Conservation (phyloP, 2,329 filamentous ascomycete genomes). For the Aspergillus pseudonomiae region DNA sequence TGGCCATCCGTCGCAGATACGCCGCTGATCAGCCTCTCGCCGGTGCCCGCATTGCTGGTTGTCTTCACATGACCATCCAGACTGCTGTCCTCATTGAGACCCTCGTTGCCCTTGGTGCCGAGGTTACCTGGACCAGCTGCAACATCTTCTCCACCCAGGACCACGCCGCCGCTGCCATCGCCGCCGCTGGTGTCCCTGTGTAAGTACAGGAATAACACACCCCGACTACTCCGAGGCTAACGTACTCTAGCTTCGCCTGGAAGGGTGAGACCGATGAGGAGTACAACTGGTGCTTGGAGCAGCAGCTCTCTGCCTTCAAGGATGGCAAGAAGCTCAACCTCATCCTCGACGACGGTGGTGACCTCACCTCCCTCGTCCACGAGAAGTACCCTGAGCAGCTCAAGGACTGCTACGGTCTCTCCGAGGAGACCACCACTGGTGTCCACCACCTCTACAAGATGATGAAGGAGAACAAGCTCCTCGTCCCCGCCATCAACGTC, state of each 20-base stretch:
- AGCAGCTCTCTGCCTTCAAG: conserved; percentile 97
- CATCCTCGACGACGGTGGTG: conserved; percentile 98
- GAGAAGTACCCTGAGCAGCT: conserved; percentile 98
- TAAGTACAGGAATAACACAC: conserved; percentile 35
- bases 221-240: conserved; percentile 2
- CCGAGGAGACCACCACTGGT: conserved; percentile 99
- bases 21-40: conserved; percentile 88
- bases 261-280: conserved; percentile 98
- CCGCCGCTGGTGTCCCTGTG: conserved; percentile 88
- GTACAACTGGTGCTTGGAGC: conserved; percentile 99
- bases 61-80: conserved; percentile 99
- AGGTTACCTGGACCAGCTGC: conserved; percentile 98
- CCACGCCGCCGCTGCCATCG: conserved; percentile 96
- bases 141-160: conserved; percentile 99
- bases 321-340: conserved; percentile 95
- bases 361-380: conserved; percentile 95
- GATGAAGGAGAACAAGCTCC: conserved; percentile 86
- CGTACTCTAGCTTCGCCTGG: conserved; percentile 62
- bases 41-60: conserved; percentile 94
- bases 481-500: conserved; percentile 97
- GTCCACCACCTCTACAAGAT: conserved; percentile 99
- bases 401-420: conserved; percentile 96
- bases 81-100: conserved; percentile 99
- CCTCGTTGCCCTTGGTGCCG: conserved; percentile 87
- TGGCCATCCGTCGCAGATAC: conserved; percentile 92